Evolutionary conservation across 148 eudicot genomes (phyloP).

Genomic region (Pouteria glomerata): DNA sequence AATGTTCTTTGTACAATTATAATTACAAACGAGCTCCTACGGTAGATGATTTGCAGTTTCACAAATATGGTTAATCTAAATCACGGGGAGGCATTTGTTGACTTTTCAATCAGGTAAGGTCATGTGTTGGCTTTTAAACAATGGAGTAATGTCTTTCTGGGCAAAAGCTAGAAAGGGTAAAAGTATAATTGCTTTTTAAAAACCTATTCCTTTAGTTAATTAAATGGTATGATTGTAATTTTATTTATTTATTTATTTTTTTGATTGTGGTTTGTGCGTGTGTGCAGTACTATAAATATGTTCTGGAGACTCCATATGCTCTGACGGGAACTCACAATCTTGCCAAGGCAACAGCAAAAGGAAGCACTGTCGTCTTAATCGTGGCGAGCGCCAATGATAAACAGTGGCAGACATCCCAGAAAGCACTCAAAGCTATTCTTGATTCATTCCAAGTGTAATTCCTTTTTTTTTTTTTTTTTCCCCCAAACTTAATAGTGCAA

Average conservation of each 20-base stretch:
- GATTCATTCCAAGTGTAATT: slow-evolving; percentile 72
- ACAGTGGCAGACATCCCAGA: slow-evolving; percentile 77
- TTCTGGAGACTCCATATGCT: slow-evolving; percentile 87
- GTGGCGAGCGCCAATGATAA: slow-evolving; percentile 92
- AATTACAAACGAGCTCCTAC: too few relatives aligned
- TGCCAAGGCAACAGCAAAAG: slow-evolving; percentile 93
- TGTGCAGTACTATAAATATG: slow-evolving; percentile 87
- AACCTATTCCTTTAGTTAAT: background rate
- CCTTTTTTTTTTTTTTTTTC: background rate
- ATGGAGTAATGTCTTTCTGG: too few relatives aligned
- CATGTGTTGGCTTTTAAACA: too few relatives aligned
- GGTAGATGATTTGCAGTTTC: too few relatives aligned
- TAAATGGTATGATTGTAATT: background rate
- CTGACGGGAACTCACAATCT: slow-evolving; percentile 87
- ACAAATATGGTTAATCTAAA: too few relatives aligned
- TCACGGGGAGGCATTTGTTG: too few relatives aligned
- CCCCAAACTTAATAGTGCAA: too few relatives aligned
- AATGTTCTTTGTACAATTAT: too few relatives aligned
- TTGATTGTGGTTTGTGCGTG: too few relatives aligned
- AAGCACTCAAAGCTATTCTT: slow-evolving; percentile 67
- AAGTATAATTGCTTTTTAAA: too few relatives aligned
- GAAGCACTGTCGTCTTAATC: slow-evolving; percentile 74
- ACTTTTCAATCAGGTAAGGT: too few relatives aligned
- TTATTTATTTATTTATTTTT: slow-evolving; percentile 9
- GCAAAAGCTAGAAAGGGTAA: too few relatives aligned